Conservation (phyloP, 352 stramenopile genomes). For the Pythium scleroteichum region DNA sequence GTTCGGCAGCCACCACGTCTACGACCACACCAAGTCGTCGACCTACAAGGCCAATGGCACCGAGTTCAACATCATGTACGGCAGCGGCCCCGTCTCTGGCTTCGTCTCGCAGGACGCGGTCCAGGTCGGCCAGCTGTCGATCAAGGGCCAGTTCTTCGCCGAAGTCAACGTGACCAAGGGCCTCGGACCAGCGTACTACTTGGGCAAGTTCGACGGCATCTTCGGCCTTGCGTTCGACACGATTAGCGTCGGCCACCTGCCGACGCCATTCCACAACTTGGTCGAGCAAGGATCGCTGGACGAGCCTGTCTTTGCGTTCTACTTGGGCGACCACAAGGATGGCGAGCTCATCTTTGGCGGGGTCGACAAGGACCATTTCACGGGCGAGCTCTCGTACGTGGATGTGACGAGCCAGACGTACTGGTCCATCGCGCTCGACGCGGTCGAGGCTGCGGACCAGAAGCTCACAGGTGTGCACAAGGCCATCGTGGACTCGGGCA, state of each 20-base stretch:
- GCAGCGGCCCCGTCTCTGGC: conserved; percentile 90
- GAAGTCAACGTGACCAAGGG: conserved; percentile 96
- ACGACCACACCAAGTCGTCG: conserved; percentile 86
- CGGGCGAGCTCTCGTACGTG: conserved; percentile 93
- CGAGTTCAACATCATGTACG: conserved; percentile 96
- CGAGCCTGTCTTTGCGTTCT: conserved; percentile 95
- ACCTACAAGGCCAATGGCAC: conserved; percentile 91
- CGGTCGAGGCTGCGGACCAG: conserved; percentile 57
- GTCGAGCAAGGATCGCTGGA: conserved; percentile 88
- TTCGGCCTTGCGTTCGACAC: conserved; percentile 95
- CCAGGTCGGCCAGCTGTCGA: conserved; percentile 54
- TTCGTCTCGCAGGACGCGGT: conserved; percentile 91
- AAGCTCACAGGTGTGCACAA: conserved; percentile 54
- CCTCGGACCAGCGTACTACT: conserved; percentile 92
- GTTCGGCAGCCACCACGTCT: conserved; percentile 79
- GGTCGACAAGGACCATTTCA: conserved; percentile 90
- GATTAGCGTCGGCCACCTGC: conserved; percentile 91
- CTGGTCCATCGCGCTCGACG: conserved; percentile 77
- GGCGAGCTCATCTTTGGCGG: conserved; percentile 82
- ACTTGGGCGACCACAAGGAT: conserved; percentile 89
- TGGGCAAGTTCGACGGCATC: conserved; percentile 98
- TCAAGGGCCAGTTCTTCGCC: conserved; percentile 92
- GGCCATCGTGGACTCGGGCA: conserved; percentile 96
- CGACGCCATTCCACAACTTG: conserved; percentile 94
- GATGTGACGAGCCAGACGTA: conserved; percentile 69